phyloP scores from a whole-genome alignment of 257 asterid genomes.

The Verbascum thapsus region DNA sequence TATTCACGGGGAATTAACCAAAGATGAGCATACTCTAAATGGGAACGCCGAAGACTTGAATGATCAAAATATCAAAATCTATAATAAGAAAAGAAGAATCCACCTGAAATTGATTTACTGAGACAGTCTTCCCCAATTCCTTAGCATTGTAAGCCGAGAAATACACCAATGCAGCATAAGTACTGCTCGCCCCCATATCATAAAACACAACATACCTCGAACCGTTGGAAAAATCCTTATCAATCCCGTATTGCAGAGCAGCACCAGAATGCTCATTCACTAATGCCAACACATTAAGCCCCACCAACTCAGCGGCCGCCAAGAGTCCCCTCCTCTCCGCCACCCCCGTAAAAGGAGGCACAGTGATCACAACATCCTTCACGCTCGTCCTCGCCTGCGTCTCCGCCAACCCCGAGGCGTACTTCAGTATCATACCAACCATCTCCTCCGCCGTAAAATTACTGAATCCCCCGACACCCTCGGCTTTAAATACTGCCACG shows the following conservation, averaged over 20 bases:
- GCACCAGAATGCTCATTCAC: conserved; percentile 94
- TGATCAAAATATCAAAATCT: conserved; percentile 8
- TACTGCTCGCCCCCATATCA: conserved; percentile 93
- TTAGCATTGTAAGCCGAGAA: conserved; percentile 86
- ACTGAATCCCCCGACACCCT: conserved; percentile 39
- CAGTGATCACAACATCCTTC: conserved; percentile 89
- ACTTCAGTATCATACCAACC: conserved; percentile 86
- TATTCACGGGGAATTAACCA: conserved; percentile 2
- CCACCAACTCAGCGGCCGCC: conserved; percentile 87
- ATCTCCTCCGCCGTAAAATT: conserved; percentile 81
- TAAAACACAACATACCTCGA: conserved; percentile 86
- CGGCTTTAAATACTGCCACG: conserved; percentile 55
- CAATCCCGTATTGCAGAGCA: conserved; percentile 98
- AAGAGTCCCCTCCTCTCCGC: conserved; percentile 76
- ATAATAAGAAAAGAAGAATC: conserved; percentile 7
- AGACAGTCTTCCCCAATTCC: conserved; percentile 79
- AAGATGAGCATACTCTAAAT: not conserved
- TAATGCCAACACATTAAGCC: conserved; percentile 85
- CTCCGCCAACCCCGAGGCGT: conserved; percentile 70
- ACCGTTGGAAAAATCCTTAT: conserved; percentile 87
- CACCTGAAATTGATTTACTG: conserved; percentile 94
- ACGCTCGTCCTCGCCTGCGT: conserved; percentile 62
- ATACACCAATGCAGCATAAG: conserved; percentile 93
- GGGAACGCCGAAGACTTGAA: not conserved
- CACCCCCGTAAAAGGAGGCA: conserved; percentile 87